phyloP scores from a whole-genome alignment of 139 green algal genomes.

The Chlorella sp. region DNA sequence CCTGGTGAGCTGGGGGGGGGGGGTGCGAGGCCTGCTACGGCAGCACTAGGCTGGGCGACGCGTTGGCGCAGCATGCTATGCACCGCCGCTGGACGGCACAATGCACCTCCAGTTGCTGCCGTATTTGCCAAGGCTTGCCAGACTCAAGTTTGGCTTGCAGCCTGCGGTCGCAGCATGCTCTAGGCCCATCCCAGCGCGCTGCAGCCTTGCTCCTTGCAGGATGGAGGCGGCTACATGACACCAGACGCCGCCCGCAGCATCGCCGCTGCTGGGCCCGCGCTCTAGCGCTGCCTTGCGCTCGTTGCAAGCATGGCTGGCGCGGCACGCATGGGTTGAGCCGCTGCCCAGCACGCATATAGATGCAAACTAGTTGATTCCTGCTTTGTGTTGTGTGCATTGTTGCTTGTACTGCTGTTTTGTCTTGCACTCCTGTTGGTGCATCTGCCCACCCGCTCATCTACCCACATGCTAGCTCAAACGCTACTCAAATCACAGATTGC shows the following conservation, averaged over 20 bases:
- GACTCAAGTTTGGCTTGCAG: background rate
- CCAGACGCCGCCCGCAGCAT: background rate
- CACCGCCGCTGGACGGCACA: background rate
- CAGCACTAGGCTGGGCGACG: background rate
- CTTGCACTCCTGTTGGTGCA: background rate
- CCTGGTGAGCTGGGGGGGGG: background rate
- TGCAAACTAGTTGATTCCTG: background rate
- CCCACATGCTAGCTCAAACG: too few species aligned
- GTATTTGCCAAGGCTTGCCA: too few species aligned
- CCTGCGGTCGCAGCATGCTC: background rate
- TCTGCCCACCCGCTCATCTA: background rate
- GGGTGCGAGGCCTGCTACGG: background rate
- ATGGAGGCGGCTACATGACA: background rate
- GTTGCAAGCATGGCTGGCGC: background rate
- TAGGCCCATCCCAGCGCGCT: background rate
- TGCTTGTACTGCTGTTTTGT: background rate
- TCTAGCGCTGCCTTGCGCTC: background rate
- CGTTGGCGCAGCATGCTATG: too few species aligned
- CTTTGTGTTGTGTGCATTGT: background rate
- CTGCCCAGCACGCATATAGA: background rate
- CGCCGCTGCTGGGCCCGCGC: background rate
- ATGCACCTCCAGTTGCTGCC: background rate
- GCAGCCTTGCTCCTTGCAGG: background rate
- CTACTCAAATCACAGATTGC: too few species aligned
- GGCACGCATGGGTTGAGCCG: background rate